Evolutionary conservation across 768 basidiomycete species (phyloP).

Genomic region (Butyriboletus loyo): DNA sequence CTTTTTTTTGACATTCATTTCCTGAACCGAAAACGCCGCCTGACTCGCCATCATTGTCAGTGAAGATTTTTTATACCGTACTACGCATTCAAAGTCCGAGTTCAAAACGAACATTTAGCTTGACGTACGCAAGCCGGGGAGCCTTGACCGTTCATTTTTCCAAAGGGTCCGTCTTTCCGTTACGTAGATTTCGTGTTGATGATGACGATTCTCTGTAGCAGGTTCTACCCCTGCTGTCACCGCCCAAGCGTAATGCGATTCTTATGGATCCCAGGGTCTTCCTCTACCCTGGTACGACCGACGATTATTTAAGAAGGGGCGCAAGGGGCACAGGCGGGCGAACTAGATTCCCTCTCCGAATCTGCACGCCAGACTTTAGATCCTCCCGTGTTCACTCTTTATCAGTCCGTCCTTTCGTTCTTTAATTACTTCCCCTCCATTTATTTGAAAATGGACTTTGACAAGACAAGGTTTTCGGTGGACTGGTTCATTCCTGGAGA

Average conservation of each 20-base stretch:
- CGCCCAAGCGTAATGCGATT: slow-evolving; percentile 7
- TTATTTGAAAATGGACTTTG: slow-evolving; percentile 31
- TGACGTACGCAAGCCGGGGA: not conserved
- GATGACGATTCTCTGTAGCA: slow-evolving; percentile 4
- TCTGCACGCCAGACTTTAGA: not conserved
- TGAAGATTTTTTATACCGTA: no score
- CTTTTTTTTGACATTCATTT: not conserved
- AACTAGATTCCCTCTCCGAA: slow-evolving; percentile 5
- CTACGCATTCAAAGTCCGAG: not conserved
- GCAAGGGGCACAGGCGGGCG: not conserved
- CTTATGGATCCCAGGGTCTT: slow-evolving; percentile 15
- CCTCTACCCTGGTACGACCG: slow-evolving; percentile 10
- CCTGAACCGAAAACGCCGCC: not conserved
- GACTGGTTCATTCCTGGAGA: slow-evolving; percentile 33
- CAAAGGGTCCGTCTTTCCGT: not conserved
- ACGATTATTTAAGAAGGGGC: slow-evolving; percentile 17
- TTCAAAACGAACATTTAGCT: not conserved
- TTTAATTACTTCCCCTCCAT: slow-evolving; percentile 1
- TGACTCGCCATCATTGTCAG: no score
- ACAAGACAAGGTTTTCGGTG: slow-evolving; percentile 29
- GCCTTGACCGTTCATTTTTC: no score
- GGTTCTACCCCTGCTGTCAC: not conserved
- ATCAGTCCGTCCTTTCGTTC: slow-evolving; percentile 5
- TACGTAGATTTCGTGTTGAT: slow-evolving; percentile 1
- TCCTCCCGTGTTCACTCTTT: not conserved